Conservation (phyloP, 129 eudicot species). For the Cynara cardunculus region DNA sequence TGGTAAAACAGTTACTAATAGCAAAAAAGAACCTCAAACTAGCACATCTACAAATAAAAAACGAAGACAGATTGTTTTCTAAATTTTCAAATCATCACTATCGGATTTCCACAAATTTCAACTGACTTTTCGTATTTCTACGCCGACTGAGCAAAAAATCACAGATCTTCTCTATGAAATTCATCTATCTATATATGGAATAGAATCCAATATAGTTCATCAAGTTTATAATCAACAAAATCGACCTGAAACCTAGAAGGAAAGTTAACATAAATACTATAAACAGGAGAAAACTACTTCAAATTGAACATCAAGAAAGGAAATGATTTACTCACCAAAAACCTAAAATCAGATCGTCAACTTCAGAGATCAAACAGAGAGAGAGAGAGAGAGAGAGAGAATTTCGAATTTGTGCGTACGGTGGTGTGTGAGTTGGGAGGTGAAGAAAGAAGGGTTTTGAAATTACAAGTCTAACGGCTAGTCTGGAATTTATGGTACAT, state of each 20-base stretch:
- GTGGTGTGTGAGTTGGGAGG: conserved; percentile 17
- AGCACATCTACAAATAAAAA: background rate
- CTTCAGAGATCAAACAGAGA: background rate
- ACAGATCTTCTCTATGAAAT: conserved; percentile 1
- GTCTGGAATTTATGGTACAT: conserved; percentile 32
- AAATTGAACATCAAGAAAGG: conserved; percentile 14
- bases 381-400: conserved; percentile 9
- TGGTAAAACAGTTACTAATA: background rate
- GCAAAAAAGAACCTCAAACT: background rate
- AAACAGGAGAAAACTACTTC: background rate
- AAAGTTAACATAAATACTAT: conserved; percentile 13
- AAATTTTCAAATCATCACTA: background rate
- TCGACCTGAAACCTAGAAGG: conserved; percentile 26
- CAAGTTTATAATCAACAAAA: conserved; percentile 20
- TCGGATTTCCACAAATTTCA: conserved; percentile 16
- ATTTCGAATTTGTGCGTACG: conserved; percentile 6
- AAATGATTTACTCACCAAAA: conserved; percentile 29
- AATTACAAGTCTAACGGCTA: conserved; percentile 61
- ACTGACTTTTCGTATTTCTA: conserved; percentile 3
- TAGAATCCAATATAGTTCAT: conserved; percentile 4
- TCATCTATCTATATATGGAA: conserved; percentile 20
- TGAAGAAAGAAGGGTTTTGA: conserved; percentile 28
- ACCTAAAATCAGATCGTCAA: conserved; percentile 16
- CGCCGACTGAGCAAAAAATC: background rate
- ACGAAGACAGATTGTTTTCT: background rate